These are phyloP conservation scores for Pyrenophora graminea DNA, from an alignment of 2,329 filamentous ascomycete species.

Conservation along the genomic window DNA sequence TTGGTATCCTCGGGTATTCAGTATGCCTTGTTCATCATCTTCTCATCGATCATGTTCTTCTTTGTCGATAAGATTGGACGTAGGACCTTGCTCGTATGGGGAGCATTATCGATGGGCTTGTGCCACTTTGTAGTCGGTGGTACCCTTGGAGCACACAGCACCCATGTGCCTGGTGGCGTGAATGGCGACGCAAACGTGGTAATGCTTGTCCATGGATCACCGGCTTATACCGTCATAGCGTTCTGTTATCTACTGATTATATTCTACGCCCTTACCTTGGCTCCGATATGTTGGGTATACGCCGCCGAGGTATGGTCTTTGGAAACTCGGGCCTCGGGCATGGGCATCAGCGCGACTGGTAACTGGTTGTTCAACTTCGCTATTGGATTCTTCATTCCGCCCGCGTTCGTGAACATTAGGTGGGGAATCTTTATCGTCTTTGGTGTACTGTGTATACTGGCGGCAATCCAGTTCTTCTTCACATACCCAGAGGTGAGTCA, in stretches of 20 bases:
- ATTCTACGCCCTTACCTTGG: conserved; percentile 68
- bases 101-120: conserved; percentile 65
- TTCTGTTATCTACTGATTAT: conserved; percentile 75
- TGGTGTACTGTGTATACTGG: conserved; percentile 69
- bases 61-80: conserved; percentile 78
- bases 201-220: conserved; percentile 54
- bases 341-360: conserved; percentile 66
- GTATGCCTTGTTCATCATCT: conserved; percentile 78
- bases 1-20: conserved; percentile 71
- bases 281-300: conserved; percentile 62
- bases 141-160: conserved; percentile 56
- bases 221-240: conserved; percentile 61
- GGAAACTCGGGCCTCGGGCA: conserved; percentile 62
- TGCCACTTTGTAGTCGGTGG: conserved; percentile 59
- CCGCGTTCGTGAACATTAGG: conserved; percentile 61
- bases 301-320: conserved; percentile 67
- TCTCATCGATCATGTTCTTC: conserved; percentile 76
- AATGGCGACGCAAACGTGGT: conserved; percentile 57
- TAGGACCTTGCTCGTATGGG: conserved; percentile 66
- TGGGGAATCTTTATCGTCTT: conserved; percentile 75
- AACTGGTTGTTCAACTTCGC: conserved; percentile 67
- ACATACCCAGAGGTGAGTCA: conserved; percentile 59
- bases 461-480: conserved; percentile 71
- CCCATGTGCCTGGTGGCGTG: conserved; percentile 42
- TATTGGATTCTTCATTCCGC: conserved; percentile 60